Conservation (phyloP, 192 early-diverging fungal genomes). For the Dissophora globulifera region DNA sequence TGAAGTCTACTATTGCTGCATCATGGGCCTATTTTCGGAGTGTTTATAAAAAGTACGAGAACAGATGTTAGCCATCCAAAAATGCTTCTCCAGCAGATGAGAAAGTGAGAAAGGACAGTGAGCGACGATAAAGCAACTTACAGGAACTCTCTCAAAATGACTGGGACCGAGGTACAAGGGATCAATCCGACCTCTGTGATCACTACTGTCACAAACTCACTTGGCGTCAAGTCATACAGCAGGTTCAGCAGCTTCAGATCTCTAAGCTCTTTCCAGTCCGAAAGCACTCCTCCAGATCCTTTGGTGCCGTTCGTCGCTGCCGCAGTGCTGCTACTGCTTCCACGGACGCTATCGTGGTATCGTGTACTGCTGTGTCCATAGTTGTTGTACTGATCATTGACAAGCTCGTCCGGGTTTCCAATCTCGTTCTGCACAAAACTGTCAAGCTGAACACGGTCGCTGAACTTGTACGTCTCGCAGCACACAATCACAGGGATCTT, state of each 20-base stretch:
- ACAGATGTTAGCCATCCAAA: background rate
- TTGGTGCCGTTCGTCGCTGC: slow-evolving; percentile 20
- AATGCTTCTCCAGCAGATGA: too few relatives aligned
- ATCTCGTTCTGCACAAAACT: slow-evolving; percentile 98
- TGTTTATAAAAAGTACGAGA: background rate
- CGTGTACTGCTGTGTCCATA: slow-evolving; percentile 48
- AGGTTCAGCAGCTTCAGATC: slow-evolving; percentile 89
- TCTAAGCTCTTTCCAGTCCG: slow-evolving; percentile 80
- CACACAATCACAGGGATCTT: slow-evolving; percentile 95
- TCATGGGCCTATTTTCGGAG: slow-evolving; percentile 49
- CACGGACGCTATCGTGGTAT: slow-evolving; percentile 31
- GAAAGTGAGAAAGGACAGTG: too few relatives aligned
- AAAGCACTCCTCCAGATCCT: slow-evolving; percentile 21
- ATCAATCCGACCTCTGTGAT: slow-evolving; percentile 94
- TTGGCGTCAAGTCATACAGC: slow-evolving; percentile 95
- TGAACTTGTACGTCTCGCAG: slow-evolving; percentile 97
- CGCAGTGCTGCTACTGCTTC: background rate
- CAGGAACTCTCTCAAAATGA: slow-evolving; percentile 58
- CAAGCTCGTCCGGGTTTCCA: slow-evolving; percentile 88
- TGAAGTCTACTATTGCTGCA: slow-evolving; percentile 51
- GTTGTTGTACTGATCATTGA: slow-evolving; percentile 60
- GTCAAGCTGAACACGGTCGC: slow-evolving; percentile 90
- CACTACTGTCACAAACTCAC: slow-evolving; percentile 90
- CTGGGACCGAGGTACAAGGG: slow-evolving; percentile 88
- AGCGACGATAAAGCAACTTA: slow-evolving; percentile 11